phyloP scores from a whole-genome alignment of 139 green algal genomes.

The Mychonastes homosphaera region DNA sequence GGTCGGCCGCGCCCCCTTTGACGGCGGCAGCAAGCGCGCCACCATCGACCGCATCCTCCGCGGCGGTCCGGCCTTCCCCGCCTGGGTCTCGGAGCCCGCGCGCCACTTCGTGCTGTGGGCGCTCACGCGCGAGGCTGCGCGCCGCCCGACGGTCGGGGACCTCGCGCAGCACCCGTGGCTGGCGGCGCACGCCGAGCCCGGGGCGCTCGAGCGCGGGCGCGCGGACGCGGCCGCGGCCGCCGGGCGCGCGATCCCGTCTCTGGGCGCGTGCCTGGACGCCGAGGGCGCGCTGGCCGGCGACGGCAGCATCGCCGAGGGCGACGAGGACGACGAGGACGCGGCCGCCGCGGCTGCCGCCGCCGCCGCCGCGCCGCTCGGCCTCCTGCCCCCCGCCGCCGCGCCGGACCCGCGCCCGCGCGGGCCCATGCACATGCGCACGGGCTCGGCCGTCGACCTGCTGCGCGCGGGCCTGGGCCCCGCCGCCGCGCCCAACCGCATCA shows the following conservation, averaged over 20 bases:
- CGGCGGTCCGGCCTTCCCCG: conserved; percentile 22
- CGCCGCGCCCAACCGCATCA: no score
- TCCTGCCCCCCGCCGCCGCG: no score
- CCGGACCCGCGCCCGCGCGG: no score
- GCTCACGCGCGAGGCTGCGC: conserved; percentile 28
- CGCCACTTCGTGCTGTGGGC: conserved; percentile 31
- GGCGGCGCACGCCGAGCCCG: conserved; percentile 3
- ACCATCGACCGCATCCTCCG: conserved; percentile 38
- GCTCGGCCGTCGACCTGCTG: no score
- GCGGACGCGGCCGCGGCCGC: no score
- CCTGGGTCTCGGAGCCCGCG: conserved; percentile 23
- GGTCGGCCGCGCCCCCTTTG: conserved; percentile 42
- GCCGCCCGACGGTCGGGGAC: conserved; percentile 27
- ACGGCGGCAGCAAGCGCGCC: conserved; percentile 41
- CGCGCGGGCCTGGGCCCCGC: no score
- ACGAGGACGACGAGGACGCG: no score
- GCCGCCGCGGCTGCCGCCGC: no score
- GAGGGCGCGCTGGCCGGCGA: not conserved
- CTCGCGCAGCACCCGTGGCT: conserved; percentile 40
- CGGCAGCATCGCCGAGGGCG: no score
- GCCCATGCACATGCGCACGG: no score
- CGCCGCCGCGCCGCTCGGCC: no score
- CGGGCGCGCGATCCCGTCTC: conserved; percentile 9
- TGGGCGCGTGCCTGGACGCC: conserved; percentile 10
- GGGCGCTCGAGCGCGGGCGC: no score